phyloP scores from a whole-genome alignment of 2,329 filamentous ascomycete genomes.

The Xylaria sp. region DNA sequence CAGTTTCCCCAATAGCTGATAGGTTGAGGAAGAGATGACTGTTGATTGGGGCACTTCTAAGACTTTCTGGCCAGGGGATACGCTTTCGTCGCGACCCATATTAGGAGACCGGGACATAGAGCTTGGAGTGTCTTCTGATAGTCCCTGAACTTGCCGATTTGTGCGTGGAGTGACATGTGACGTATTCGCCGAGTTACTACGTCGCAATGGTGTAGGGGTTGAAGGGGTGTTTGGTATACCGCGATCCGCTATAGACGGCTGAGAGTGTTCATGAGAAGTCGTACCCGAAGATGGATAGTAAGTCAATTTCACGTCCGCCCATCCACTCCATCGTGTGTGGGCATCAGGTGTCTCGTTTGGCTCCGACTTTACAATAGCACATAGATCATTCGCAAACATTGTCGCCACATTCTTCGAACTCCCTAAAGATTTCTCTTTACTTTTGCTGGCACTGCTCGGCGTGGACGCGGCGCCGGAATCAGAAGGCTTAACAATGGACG shows the following conservation, averaged over 20 bases:
- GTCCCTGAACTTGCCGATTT: conserved; percentile 47
- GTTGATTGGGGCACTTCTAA: conserved; percentile 73
- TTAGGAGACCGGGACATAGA: conserved; percentile 53
- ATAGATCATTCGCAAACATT: conserved; percentile 85
- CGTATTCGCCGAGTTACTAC: conserved; percentile 68
- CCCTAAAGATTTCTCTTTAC: conserved; percentile 74
- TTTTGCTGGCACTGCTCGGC: conserved; percentile 71
- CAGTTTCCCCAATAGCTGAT: conserved; percentile 66
- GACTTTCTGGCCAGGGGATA: conserved; percentile 63
- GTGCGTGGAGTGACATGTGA: conserved; percentile 54
- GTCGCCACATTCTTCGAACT: conserved; percentile 62
- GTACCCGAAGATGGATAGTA: conserved; percentile 73
- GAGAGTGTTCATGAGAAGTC: conserved; percentile 46
- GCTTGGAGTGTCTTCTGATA: conserved; percentile 62
- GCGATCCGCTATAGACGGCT: conserved; percentile 49
- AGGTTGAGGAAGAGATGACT: conserved; percentile 64
- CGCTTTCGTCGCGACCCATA: conserved; percentile 55
- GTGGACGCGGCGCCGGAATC: conserved; percentile 64
- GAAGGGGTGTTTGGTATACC: conserved; percentile 63
- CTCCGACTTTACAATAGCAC: conserved; percentile 74
- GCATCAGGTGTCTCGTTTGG: conserved; percentile 49
- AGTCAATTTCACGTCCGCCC: conserved; percentile 81
- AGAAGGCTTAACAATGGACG: conserved; percentile 63
- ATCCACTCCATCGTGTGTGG: conserved; percentile 73
- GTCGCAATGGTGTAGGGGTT: conserved; percentile 80